Evolutionary conservation across 495 filamentous ascomycete species (phyloP), one percentile per base, ranked within the genome.

Genomic region (Acidiella bohemica): DNA sequence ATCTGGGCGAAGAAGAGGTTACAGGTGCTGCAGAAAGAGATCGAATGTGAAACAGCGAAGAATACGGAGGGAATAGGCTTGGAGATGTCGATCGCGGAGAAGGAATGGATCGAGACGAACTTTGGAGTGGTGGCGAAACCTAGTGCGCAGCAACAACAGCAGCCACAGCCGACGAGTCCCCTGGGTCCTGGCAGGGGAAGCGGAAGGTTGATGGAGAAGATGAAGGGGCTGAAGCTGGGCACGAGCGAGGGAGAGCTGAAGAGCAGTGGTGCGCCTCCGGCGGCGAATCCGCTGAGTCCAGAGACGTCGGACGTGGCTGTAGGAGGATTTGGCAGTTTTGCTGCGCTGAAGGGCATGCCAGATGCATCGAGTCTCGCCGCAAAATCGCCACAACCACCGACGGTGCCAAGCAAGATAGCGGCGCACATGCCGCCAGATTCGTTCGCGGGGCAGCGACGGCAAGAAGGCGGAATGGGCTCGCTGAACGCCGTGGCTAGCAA

Each of bases 1-100:
- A 74, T 81, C 38, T 92, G 81, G 80, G 84, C 75, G 17, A 81
- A 81, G 65, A 76, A 80, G 56, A 67, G 82, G 12, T 61, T 88
- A 17, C 73, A 71, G 17, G 75, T 78, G 9, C 49, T 64, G 29
- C 56, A 58, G 33, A 34, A 35, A 19, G 60, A 64, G 45, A 62
- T 64, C 32, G 58, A 62, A 9, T 31, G 26, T 16, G 60, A 63
- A 43, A 47, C 72, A 47, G 59, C 58, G 47, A 66, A 60, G 19
- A 88, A 88, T 54, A 71, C 67, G 20, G 83, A 87, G 54, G 77
- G 81, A 22, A 70, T 92, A 17, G 83, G 78, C 3, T 60, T 87
- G 32, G 73, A 80, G 48, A 87, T 92, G 81, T 81, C 79, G 0
- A 51, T 80, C 22, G 72, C 81, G 38, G 83, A 92, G 56, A 80